These are phyloP conservation scores for Fusarium continuum DNA, from an alignment of 2,329 filamentous ascomycete species.

Conservation along the genomic window DNA sequence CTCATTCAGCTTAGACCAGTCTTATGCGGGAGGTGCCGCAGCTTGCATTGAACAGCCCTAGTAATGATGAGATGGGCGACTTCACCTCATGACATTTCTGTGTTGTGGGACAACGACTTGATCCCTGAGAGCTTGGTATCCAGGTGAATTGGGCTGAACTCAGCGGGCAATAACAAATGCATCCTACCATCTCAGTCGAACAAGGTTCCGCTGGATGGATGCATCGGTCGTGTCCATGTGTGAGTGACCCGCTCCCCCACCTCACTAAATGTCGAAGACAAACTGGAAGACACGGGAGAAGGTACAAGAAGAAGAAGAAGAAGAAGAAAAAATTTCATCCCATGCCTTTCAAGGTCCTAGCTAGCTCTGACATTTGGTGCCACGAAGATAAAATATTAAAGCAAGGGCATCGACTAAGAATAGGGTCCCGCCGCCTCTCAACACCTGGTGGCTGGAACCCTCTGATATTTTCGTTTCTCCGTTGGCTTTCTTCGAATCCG, in stretches of 20 bases:
- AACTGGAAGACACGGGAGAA: slow-evolving; percentile 29
- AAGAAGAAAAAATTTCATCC: slow-evolving; percentile 19
- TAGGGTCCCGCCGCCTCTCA: slow-evolving; percentile 6
- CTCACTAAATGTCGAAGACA: slow-evolving; percentile 22
- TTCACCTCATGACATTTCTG: slow-evolving; percentile 16
- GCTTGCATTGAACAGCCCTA: slow-evolving; percentile 13
- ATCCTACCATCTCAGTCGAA: slow-evolving; percentile 3
- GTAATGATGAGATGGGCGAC: not conserved
- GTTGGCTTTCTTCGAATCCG: not conserved
- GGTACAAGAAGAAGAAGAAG: slow-evolving; percentile 8
- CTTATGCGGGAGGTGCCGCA: slow-evolving; percentile 25
- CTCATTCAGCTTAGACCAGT: slow-evolving; percentile 23
- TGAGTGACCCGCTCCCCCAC: slow-evolving; percentile 24
- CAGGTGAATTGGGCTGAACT: not conserved
- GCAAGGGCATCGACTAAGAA: not conserved
- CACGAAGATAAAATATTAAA: not conserved
- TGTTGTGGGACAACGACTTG: not conserved
- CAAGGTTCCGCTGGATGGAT: slow-evolving; percentile 13
- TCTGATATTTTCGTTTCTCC: not conserved
- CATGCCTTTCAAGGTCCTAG: slow-evolving; percentile 11
- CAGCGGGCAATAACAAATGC: not conserved
- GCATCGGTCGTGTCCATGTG: slow-evolving; percentile 7
- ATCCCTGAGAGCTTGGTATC: not conserved
- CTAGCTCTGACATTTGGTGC: slow-evolving; percentile 6
- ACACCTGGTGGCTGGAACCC: not conserved